phyloP scores from a whole-genome alignment of 371 early-diverging fungal genomes.

The Furculomyces boomerangus region DNA sequence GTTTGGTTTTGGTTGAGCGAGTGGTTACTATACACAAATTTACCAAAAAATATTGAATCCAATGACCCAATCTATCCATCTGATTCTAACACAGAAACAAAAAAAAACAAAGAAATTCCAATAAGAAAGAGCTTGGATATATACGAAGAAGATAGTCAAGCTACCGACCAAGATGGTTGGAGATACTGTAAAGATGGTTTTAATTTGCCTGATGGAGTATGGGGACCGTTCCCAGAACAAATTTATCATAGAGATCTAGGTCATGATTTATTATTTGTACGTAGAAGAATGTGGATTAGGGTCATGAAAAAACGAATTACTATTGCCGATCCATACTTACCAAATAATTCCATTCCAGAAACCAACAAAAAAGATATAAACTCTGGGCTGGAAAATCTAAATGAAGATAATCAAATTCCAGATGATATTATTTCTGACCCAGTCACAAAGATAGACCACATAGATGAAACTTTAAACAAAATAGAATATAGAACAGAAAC shows the following conservation, averaged over 20 bases:
- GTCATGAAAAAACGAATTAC: conserved; percentile 18
- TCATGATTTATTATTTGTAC: conserved; percentile 30
- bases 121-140: no score
- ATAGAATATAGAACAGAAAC: not conserved
- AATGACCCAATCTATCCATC: no score
- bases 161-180: conserved; percentile 29
- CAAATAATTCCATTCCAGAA: not conserved
- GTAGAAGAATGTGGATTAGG: conserved; percentile 58
- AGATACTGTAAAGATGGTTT: conserved; percentile 28
- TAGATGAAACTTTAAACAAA: not conserved
- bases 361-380: not conserved
- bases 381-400: no score
- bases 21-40: conserved; percentile 52
- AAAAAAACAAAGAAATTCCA: no score
- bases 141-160: not conserved
- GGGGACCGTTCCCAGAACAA: not conserved
- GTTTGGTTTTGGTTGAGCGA: conserved; percentile 72
- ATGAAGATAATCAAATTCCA: no score
- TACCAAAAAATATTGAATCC: not conserved
- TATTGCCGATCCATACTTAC: not conserved
- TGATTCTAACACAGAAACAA: no score
- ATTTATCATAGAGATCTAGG: not conserved
- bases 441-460: not conserved
- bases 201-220: not conserved
- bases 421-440: no score